Conservation (phyloP, 495 filamentous ascomycete genomes). For the Penicillium chermesinum region DNA sequence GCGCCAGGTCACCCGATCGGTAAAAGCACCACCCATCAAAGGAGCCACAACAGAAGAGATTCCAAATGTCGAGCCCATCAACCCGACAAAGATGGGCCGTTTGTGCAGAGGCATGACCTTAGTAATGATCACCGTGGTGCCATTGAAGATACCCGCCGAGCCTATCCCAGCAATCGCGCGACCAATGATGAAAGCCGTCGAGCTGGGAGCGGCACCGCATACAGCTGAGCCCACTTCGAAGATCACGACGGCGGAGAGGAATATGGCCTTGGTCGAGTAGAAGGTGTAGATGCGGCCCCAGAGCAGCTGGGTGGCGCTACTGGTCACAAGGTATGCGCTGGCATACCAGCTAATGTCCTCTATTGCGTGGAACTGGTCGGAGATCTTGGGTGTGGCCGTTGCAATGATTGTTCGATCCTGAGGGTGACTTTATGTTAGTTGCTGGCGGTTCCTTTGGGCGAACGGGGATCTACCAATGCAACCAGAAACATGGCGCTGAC, state of each 20-base stretch:
- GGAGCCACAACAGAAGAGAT: background rate
- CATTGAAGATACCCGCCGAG: background rate
- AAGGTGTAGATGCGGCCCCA: background rate
- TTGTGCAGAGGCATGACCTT: background rate
- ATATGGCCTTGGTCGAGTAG: background rate
- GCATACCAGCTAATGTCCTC: conserved; percentile 2
- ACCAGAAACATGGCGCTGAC: conserved; percentile 22
- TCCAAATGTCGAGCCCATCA: background rate
- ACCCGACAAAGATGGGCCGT: background rate
- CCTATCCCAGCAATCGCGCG: conserved; percentile 1
- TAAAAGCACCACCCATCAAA: conserved; percentile 7
- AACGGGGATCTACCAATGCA: conserved; percentile 23
- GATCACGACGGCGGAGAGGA: background rate
- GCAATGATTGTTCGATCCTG: conserved; percentile 1
- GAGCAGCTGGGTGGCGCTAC: background rate
- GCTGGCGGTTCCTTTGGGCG: background rate
- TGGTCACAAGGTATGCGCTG: background rate
- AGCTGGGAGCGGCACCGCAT: background rate
- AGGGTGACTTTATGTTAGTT: background rate
- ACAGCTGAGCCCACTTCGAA: conserved; percentile 1
- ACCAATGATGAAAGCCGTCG: background rate
- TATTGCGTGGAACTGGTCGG: background rate
- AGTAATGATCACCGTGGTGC: background rate
- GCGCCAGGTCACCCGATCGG: conserved; percentile 43
- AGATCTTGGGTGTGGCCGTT: background rate